These are phyloP conservation scores for Boletus pseudo-olivaceus DNA, from an alignment of 768 basidiomycete species.

Conservation along the genomic window DNA sequence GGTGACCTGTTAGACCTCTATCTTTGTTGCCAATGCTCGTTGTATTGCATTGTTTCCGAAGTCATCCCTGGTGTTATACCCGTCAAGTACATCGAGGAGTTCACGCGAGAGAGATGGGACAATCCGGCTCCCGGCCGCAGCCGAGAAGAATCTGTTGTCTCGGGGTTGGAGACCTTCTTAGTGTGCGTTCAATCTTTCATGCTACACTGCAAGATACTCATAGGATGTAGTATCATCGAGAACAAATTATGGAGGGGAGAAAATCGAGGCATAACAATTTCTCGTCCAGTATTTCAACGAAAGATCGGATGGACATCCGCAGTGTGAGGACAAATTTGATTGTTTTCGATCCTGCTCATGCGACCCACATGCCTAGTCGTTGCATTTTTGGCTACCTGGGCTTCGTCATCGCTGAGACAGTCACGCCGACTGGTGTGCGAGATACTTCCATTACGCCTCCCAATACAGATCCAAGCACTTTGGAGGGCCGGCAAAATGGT, in stretches of 20 bases:
- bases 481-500: conserved; percentile 49
- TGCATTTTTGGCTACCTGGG: conserved; percentile 41
- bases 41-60: conserved; percentile 67
- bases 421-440: conserved; percentile 23
- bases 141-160: conserved; percentile 50
- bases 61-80: conserved; percentile 74
- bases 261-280: conserved; percentile 51
- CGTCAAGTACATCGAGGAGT: conserved; percentile 56
- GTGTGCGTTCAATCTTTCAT: conserved; percentile 43
- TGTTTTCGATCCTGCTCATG: conserved; percentile 9
- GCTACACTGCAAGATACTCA: not conserved
- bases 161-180: conserved; percentile 63
- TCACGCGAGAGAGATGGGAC: conserved; percentile 55
- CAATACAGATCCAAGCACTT: conserved; percentile 42
- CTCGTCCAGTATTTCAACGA: conserved; percentile 50
- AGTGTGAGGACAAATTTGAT: conserved; percentile 43
- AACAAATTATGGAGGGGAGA: conserved; percentile 75
- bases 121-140: conserved; percentile 57
- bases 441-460: conserved; percentile 56
- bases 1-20: conserved; percentile 71
- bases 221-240: conserved; percentile 56
- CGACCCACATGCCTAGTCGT: conserved; percentile 27
- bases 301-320: conserved; percentile 65
- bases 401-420: conserved; percentile 30
- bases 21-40: conserved; percentile 80